Base-by-base conservation (phyloP, 176 grass and related monocot genomes). In the Zea luxurians region DNA sequence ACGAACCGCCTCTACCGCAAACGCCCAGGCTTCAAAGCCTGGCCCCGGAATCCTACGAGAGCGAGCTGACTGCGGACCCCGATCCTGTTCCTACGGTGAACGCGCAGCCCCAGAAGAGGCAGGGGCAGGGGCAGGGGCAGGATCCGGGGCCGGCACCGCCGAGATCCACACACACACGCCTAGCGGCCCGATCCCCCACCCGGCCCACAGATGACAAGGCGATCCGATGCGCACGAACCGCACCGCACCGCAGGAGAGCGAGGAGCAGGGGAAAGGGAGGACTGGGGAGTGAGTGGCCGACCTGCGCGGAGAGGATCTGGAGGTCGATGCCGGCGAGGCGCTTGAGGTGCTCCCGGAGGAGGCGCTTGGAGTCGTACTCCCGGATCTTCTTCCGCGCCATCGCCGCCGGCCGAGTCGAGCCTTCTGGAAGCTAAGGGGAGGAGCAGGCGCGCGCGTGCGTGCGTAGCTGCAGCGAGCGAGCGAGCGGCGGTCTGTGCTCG, bases 361-460 rank as follows among this genome's bases (percentile, higher is more conserved):
- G 79, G 64, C 89, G 89, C 87, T 97, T 97, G 27, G 94, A 97
- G 73, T 97, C 94, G 91, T 93, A 97, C 89, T 97, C 94, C 67
- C 91, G 73, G 84, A 97, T 97, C 91, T 97, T 97, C 91, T 97
- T 97, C 40, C 94, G 78, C 13, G 94, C 94, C 94, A 97, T 97
- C 38, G 58, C 73, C 3, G 18, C 15, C 21, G 2, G 38, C 58
- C 18, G 50, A n/a, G 0, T 17, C 54, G 16, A 8, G 4, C 63
- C 55, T 62, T 61, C 50, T 18, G 5, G 71, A 78, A 60, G 61
- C 55, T 40, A 10, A 34, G 45, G 8, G 16, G 3, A 3, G 7
- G 63, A 37, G 66, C 15, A 13, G 37, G n/a, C 27, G 48, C 43
- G 63, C 42, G 79, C 57, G 34, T 2, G 13, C 5, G 13, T 46